Evolutionary conservation across 345 rosid genomes (phyloP), one percentile per base, ranked within the genome.

Genomic region (Syzygium grande): DNA sequence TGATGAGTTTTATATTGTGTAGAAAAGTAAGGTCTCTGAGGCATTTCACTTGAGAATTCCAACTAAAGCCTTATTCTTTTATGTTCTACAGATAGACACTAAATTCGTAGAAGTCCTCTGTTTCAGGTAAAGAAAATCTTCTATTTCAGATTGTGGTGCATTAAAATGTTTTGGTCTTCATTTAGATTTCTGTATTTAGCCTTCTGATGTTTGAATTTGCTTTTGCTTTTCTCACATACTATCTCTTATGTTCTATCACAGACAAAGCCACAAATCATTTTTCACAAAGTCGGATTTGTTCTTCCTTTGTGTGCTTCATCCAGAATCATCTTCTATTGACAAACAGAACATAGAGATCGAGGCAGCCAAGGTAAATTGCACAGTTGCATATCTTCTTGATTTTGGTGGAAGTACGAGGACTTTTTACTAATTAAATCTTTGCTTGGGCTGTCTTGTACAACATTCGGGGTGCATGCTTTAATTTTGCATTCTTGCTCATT

Each of bases 181-280:
- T 34, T 41, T 52, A 55, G 73, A 55, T 55, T 19, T 9, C 59
- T 19, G 25, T 41, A 23, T 85, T 1, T 16, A 53, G 86, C 56
- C 52, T 55, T 19, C n/a, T 16, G 63, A 52, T 38, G 46, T 38
- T 56, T 17, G 8, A 30, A 85, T 23, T 85, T 56, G 41, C 86
- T 56, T 46, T 15, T 10, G 49, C n/a, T 46, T 30, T 30, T 68
- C 79, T 68, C 46, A 4, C 25, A 68, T 68, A 17, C 46, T 58
- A 34, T 34, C 41, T 86, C 51, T 80, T 84, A 14, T 78, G 43
- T 49, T 43, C 23, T 7, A 52, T 6, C 56, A 19, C 87, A 93
- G 94, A 91, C 91, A 93, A 77, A 89, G 77, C 91, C 94, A 93
- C 87, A 77, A 87, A n/a, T 84, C 89, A 19, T 91, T 89, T 88